Percentiles rank a stretch among this genome's conserved stretches.
Conservation (phyloP, 805 yeast genomes). For the Lipomyces kockii region DNA sequence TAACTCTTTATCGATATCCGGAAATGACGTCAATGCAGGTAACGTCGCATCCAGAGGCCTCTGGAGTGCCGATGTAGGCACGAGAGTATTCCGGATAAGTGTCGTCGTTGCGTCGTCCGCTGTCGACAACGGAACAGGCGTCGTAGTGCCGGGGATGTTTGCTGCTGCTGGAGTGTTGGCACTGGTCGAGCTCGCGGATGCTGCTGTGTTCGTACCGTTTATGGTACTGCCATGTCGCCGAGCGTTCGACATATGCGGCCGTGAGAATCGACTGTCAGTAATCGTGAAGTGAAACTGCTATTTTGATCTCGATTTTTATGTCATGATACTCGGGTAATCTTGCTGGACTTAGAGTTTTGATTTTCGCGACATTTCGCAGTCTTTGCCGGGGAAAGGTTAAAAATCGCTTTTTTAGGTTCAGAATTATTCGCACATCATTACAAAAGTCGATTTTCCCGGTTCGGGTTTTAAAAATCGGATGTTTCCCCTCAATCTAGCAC, state of each 20-base stretch:
- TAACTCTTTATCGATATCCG: constrained; percentile 52
- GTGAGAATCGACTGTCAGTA: background rate
- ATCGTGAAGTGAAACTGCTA: background rate
- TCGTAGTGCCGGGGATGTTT: background rate
- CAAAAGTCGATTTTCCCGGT: background rate
- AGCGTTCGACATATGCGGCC: constrained; percentile 16
- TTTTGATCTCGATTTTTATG: too few relatives aligned
- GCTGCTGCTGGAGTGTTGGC: background rate
- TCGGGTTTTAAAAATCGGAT: background rate
- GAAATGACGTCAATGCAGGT: constrained; percentile 36
- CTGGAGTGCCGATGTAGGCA: constrained; percentile 30
- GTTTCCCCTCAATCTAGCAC: too few relatives aligned
- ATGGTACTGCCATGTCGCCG: constrained; percentile 19
- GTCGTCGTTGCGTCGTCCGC: constrained; percentile 30
- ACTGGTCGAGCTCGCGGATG: background rate
- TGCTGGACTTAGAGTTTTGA: background rate
- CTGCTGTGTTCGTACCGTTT: background rate
- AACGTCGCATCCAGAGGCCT: constrained; percentile 28
- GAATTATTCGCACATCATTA: too few relatives aligned
- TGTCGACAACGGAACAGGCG: constrained; percentile 2
- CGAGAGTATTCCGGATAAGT: constrained; percentile 31
- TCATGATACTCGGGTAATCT: too few relatives aligned
- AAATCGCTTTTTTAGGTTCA: background rate
- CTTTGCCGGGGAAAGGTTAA: background rate
- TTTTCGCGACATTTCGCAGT: background rate